Evolutionary conservation across 495 filamentous ascomycete species (phyloP).

Genomic region (Penicillium bialowiezense): DNA sequence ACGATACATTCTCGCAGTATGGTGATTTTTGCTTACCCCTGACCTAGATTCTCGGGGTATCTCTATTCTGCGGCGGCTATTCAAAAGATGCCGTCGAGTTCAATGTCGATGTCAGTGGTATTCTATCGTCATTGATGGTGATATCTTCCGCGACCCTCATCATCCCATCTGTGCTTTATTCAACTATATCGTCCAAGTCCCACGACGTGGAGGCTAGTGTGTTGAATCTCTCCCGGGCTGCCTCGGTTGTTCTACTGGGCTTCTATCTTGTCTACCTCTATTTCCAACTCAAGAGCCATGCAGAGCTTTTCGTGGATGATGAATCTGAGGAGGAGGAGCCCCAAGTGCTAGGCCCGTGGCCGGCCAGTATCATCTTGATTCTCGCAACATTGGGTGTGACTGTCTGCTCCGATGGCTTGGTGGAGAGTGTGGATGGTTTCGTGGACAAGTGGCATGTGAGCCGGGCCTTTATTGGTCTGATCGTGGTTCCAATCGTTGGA

Average conservation of each 20-base stretch:
- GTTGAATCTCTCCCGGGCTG: constrained; percentile 21
- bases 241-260: constrained; percentile 53
- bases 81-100: constrained; percentile 17
- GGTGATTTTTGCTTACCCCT: background rate
- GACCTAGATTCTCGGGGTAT: constrained; percentile 20
- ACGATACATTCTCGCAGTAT: background rate
- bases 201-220: constrained; percentile 48
- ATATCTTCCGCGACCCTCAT: constrained; percentile 21
- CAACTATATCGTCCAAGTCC: constrained; percentile 15
- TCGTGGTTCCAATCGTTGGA: constrained; percentile 31
- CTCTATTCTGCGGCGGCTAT: constrained; percentile 19
- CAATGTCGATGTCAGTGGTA: constrained; percentile 17
- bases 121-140: constrained; percentile 28
- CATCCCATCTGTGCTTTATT: constrained; percentile 25
- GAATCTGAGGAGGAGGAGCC: constrained; percentile 10
- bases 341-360: constrained; percentile 11
- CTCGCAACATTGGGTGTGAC: constrained; percentile 27
- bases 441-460: constrained; percentile 19
- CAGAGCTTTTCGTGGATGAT: constrained; percentile 20
- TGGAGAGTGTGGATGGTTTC: constrained; percentile 27
- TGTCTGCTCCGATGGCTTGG: constrained; percentile 28
- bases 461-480: constrained; percentile 29
- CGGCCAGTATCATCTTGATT: constrained; percentile 16
- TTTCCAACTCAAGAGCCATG: constrained; percentile 40
- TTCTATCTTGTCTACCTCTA: constrained; percentile 71